phyloP scores from a whole-genome alignment of 2,329 filamentous ascomycete genomes.

The Pestalotiopsis fici region DNA sequence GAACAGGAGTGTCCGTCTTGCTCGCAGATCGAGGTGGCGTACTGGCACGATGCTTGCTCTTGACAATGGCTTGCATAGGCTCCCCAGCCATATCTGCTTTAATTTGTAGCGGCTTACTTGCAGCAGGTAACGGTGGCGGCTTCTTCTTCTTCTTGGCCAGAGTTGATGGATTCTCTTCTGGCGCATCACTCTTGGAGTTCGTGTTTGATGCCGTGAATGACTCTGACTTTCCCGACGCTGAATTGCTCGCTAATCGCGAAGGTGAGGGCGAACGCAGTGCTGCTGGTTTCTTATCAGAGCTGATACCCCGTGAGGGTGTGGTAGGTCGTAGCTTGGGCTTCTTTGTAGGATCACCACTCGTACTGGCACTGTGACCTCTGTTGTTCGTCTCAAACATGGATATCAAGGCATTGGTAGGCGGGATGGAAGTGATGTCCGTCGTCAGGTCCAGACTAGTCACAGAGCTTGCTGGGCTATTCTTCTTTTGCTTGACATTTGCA shows the following conservation, averaged over 20 bases:
- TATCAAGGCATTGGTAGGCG: slow-evolving; percentile 65
- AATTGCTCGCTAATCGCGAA: slow-evolving; percentile 19
- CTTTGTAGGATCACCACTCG: slow-evolving; percentile 24
- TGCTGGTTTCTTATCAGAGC: slow-evolving; percentile 22
- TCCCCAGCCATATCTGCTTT: slow-evolving; percentile 10
- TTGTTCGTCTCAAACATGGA: slow-evolving; percentile 65
- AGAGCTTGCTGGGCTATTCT: slow-evolving; percentile 31
- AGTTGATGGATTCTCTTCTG: background rate
- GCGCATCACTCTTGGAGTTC: slow-evolving; percentile 4
- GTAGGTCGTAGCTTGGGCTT: slow-evolving; percentile 25
- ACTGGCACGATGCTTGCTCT: slow-evolving; percentile 20
- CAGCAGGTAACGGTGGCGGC: slow-evolving; percentile 24
- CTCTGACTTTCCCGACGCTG: slow-evolving; percentile 18
- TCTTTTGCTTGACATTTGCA: slow-evolving; percentile 20
- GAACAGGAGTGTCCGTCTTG: slow-evolving; percentile 20
- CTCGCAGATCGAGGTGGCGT: slow-evolving; percentile 21
- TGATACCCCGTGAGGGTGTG: slow-evolving; percentile 32
- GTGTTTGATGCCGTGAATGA: slow-evolving; percentile 15
- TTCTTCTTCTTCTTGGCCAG: slow-evolving; percentile 21
- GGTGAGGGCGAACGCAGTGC: slow-evolving; percentile 26
- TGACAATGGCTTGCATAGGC: slow-evolving; percentile 9
- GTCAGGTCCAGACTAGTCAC: slow-evolving; percentile 30
- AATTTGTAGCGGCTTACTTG: slow-evolving; percentile 16
- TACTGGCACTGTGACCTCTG: slow-evolving; percentile 14
- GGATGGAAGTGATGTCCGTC: slow-evolving; percentile 59